These are phyloP conservation scores for Scheffersomyces amazonensis DNA, from an alignment of 805 yeast genomes.

Conservation along the genomic window DNA sequence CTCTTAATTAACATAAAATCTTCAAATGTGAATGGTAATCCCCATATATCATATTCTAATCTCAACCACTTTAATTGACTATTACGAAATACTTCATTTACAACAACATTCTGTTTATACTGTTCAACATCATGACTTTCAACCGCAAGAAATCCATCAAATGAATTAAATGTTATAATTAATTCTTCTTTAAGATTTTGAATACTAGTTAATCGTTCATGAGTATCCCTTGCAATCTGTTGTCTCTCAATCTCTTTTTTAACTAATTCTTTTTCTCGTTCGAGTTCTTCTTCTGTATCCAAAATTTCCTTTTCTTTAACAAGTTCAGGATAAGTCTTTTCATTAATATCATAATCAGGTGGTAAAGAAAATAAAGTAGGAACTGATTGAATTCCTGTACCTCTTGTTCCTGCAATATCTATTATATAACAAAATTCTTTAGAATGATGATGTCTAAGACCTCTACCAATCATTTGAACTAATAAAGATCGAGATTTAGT, in stretches of 20 bases:
- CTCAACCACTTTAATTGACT: conserved; percentile 22
- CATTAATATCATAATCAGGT: conserved; percentile 18
- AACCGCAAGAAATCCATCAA: conserved; percentile 34
- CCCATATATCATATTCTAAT: conserved; percentile 35
- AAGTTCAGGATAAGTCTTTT: conserved; percentile 29
- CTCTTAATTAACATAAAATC: conserved; percentile 8
- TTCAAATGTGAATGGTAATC: conserved; percentile 9
- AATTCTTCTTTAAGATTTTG: conserved; percentile 10
- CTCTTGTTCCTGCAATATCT: conserved; percentile 67
- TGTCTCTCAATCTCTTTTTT: conserved; percentile 7
- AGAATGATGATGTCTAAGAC: conserved; percentile 60
- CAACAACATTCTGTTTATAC: conserved; percentile 7
- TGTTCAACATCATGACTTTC: conserved; percentile 8
- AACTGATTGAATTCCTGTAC: conserved; percentile 51
- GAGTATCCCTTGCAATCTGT: conserved; percentile 8
- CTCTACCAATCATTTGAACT: conserved; percentile 90
- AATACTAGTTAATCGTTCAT: conserved; percentile 9
- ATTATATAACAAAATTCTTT: conserved; percentile 71
- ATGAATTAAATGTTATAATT: conserved; percentile 32
- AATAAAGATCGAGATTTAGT: conserved; percentile 70
- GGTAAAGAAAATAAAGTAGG: conserved; percentile 48
- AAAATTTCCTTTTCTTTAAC: conserved; percentile 13
- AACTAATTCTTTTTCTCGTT: too few relatives aligned
- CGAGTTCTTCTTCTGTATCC: conserved; percentile 9
- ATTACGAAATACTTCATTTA: conserved; percentile 12